Evolutionary conservation across 2,329 filamentous ascomycete genomes (phyloP), one percentile per base, ranked within the genome.

Genomic region (Paecilomyces sp.): DNA sequence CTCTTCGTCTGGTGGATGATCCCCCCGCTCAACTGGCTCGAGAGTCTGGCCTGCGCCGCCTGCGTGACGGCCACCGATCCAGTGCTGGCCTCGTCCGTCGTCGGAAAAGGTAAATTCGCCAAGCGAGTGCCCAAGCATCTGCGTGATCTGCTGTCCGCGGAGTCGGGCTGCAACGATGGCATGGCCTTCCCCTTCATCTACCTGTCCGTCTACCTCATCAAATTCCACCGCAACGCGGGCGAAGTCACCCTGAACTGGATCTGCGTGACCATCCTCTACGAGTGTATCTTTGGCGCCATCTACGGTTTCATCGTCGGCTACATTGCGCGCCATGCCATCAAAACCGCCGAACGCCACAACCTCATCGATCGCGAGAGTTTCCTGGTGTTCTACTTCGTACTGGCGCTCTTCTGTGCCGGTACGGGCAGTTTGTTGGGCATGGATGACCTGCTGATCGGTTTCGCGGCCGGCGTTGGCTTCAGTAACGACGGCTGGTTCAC

Each of bases 141-240:
- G 78, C 85, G 94, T 81, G 94, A 99, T 77, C 73, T 99, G 57
- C 81, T 99, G 12, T 99, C 94, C 3, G 92, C 92, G 59, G 94
- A 99, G 77, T 99, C 94, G 7, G 94, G 94, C 31, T 99, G 94
- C 79, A 99, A 99, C 82, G 94, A 99, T 74, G 94, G 94, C 77
- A 99, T 99, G 94, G 94, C 94, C 1, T 99, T 99, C 71, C 94
- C 94, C 0, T 99, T 99, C 74, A 85, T 99, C 68, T 99, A 99
- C 73, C 82, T 99, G 31, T 88, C 90, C 0, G 80, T 97, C 31
- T 97, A 97, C 75, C 84, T 97, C 54, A 90, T 97, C 65, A 86
- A 89, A 65, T 96, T 93, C 73, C 81, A 88, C 63, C 86, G 85
- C 30, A 75, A 89, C 66, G 85, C 89, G 4, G 76, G 78, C 54